Evolutionary conservation across 179 eudicot species (phyloP), one percentile per base, ranked within the genome.

Genomic region (Silene vulgaris): DNA sequence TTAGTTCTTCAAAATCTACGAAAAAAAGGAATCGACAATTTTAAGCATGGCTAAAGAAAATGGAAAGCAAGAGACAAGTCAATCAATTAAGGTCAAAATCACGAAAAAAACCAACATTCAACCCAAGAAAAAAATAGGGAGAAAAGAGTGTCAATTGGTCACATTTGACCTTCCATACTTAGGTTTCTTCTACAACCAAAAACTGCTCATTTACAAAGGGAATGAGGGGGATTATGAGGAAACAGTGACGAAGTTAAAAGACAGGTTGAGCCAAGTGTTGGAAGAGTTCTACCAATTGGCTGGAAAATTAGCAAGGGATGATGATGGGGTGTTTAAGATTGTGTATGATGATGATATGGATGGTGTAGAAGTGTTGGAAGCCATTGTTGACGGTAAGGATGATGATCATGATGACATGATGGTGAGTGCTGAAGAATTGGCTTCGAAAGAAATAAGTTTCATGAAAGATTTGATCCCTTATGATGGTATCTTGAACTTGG

Each of bases 161-260:
- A 91, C 97, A 65, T 91, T 91, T 82, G 97, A 91, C 81, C 90
- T 91, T n/a, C 96, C 97, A 19, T 91, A 91, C 67, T 32, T 91
- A 45, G 92, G 90, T 62, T 91, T 91, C 59, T 91, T 80, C 78
- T 91, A 91, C 81, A 91, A 90, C 85, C 97, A 91, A 57, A 91
- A 91, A 76, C 66, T 91, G 73, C 28, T 91, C 20, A 61, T 91
- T 69, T 91, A 91, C 84, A 87, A 86, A 66, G 86, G 84, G 61
- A 77, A 8, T 70, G 78, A 64, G 79, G 40, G 40, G 35, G 81
- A 86, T 1, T 88, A 84, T 75, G 93, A 88, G 74, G 84, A 66
- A 5, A 70, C 43, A 0, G 86, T 85, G 74, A 85, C 76, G 80
- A 86, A 80, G 32, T 43, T 91, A 79, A 89, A 87, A 61, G 93